Base-by-base conservation (phyloP, 164 flowering plant genomes). In the Buxus sempervirens region DNA sequence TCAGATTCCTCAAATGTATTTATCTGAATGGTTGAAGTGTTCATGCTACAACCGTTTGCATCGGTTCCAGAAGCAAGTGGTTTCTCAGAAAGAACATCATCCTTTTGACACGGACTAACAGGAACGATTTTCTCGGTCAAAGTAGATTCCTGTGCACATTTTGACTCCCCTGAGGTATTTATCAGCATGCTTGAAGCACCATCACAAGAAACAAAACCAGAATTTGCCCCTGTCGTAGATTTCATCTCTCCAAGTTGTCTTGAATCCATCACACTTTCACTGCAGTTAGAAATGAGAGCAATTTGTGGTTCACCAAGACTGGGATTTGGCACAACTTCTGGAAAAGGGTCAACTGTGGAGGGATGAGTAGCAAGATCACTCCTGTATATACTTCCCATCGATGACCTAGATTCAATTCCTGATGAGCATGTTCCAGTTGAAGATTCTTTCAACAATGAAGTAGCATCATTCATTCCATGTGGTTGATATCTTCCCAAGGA, bases 381-480 rank as follows among this genome's bases (percentile, higher is more conserved):
- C 62, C 68, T 76, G 63, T 58, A 55, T 54, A 71, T 75, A 71
- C 24, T 70, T 61, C 54, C 78, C 67, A 42, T 45, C 49, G 21
- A 42, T 9, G 75, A 76, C n/a, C 27, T 65, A 22, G 21, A 24
- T 65, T 69, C 73, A 70, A 67, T 15, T 66, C 73, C 82, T 25
- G 82, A 70, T 2, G 60, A 62, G 70, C 66, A 25, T 45, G 78
- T 69, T 60, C 63, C 77, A 59, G 70, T 18, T 18, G 49, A 45
- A 49, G 55, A 16, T 5, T 38, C 78, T 68, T 78, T 72, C 76
- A 70, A 74, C 36, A 74, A 71, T 38, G 81, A 76, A 55, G 77
- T 75, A 75, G 74, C 79, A 72, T 72, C 77, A 70, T 65, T 73
- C 36, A 70, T 67, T 48, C 70, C 75, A 74, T 78, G 73, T 19